Conservation (phyloP, 2,329 filamentous ascomycete species). For the Chaetomiaceae sp. region DNA sequence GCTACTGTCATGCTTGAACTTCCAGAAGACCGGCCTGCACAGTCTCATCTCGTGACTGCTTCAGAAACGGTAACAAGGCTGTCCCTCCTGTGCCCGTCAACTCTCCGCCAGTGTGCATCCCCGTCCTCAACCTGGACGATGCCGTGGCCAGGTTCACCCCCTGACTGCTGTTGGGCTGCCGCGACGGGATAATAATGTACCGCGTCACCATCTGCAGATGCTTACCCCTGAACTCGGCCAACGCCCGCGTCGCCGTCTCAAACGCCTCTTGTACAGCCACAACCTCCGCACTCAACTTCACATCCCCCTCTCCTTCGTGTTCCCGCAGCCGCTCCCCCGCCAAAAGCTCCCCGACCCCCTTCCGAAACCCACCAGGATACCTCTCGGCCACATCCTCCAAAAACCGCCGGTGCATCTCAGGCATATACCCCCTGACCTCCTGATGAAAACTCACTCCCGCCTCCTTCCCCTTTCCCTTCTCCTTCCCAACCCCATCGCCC, state of each 20-base stretch:
- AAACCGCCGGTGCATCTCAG: conserved; percentile 74
- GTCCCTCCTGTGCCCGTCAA: conserved; percentile 85
- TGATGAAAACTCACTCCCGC: conserved; percentile 42
- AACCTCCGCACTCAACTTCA: neutral
- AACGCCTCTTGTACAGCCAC: conserved; percentile 46
- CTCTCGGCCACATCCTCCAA: conserved; percentile 55
- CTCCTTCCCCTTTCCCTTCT: neutral
- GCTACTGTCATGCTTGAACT: too few relatives aligned
- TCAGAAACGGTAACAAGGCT: conserved; percentile 80
- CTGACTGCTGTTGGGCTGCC: conserved; percentile 26
- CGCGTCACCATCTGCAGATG: conserved; percentile 86
- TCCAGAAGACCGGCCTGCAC: conserved; percentile 30
- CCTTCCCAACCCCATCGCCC: too few relatives aligned
- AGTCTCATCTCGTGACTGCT: conserved; percentile 84
- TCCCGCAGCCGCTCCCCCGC: too few relatives aligned
- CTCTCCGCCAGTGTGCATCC: conserved; percentile 31
- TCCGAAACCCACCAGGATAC: conserved; percentile 47
- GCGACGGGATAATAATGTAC: conserved; percentile 81
- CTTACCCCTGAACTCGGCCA: conserved; percentile 72
- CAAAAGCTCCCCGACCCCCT: conserved; percentile 52
- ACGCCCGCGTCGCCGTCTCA: conserved; percentile 67
- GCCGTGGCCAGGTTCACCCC: conserved; percentile 43
- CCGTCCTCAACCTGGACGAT: conserved; percentile 29
- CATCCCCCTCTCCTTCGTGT: conserved; percentile 28
- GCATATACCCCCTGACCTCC: conserved; percentile 88